Evolutionary conservation across 768 basidiomycete genomes (phyloP), one percentile per base, ranked within the genome.

Genomic region (Boletus sp.): DNA sequence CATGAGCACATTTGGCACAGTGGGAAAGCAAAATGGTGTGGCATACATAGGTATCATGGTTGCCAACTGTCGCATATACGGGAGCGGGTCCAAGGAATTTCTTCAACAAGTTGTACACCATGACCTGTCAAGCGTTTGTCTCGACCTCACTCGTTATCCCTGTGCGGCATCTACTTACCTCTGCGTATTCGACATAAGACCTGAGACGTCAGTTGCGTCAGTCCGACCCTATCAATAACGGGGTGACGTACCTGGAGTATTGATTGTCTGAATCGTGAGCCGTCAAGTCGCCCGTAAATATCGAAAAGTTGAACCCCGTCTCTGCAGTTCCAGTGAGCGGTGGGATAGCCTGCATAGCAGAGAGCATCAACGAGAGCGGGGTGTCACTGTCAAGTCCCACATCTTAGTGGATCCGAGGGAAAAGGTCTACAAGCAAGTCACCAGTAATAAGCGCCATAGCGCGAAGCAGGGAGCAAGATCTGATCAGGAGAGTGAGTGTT

Each of bases 271-370:
- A 67, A 66, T 90, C 88, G 64, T 90, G 89, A 6, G 83, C 80
- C 30, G 87, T 87, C 47, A 90, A 68, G 64, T 90, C 89, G 32
- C 89, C 87, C 0, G 86, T 90, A 64, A 81, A 90, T 14, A 90
- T 28, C 0, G 79, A 80, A 69, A 81, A 89, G 32, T 78, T 80
- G 66, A 89, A 86, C 0, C 83, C 85, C 1, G 75, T 79, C 0
- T 76, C 70, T 61, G 80, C 62, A 5, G 87, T 87, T 4, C 76
- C 82, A 7, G 87, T 79, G 14, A 90, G 73, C 4, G 75, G 75
- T 5, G 86, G 86, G 48, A 90, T 86, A 0, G 85, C 78, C 62
- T 86, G 64, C 45, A 90, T 72, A 1, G 81, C 84, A 15, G 88
- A 72, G 52, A 83, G 62, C 14, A 72, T 78, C 28, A 90, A 77